Percentiles rank a stretch among this genome's conserved stretches.
phyloP scores from a whole-genome alignment of 305 asterid genomes.

The Fraxinus sp. region DNA sequence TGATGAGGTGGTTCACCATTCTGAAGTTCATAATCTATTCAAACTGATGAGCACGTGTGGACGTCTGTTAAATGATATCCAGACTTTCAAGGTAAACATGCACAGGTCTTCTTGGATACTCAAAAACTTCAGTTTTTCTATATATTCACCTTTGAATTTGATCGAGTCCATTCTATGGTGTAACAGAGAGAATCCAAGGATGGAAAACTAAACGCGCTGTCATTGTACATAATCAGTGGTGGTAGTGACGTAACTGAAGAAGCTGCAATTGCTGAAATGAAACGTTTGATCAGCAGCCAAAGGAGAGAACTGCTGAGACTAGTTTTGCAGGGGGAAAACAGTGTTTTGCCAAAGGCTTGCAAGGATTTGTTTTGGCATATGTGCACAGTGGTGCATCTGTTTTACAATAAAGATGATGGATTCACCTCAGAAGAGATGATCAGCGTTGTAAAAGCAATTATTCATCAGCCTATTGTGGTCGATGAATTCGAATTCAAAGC shows the following conservation, averaged over 20 bases:
- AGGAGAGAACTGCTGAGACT: constrained; percentile 61
- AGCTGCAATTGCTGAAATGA: constrained; percentile 44
- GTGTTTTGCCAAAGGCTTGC: constrained; percentile 67
- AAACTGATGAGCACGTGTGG: constrained; percentile 68
- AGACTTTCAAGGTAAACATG: constrained; percentile 54
- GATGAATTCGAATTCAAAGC: constrained; percentile 3
- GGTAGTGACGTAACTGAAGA: constrained; percentile 47
- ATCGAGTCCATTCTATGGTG: not conserved
- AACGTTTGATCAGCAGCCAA: constrained; percentile 33
- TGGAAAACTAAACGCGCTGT: constrained; percentile 60
- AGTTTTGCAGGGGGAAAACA: constrained; percentile 49
- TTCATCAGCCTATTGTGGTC: constrained; percentile 51
- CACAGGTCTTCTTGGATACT: not conserved
- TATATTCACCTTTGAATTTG: not conserved
- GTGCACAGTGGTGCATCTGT: constrained; percentile 61
- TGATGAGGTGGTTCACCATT: constrained; percentile 56
- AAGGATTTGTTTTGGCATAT: constrained; percentile 82
- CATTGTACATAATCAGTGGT: constrained; percentile 45
- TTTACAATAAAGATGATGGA: constrained; percentile 76
- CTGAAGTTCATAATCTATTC: constrained; percentile 55
- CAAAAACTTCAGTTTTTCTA: not conserved
- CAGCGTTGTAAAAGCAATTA: constrained; percentile 43
- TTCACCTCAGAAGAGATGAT: constrained; percentile 58
- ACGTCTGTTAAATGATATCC: constrained; percentile 79
- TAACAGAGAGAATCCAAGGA: constrained; percentile 73